These are phyloP conservation scores for Coniochaeta ligniaria DNA, from an alignment of 2,329 filamentous ascomycete species.

Conservation along the genomic window DNA sequence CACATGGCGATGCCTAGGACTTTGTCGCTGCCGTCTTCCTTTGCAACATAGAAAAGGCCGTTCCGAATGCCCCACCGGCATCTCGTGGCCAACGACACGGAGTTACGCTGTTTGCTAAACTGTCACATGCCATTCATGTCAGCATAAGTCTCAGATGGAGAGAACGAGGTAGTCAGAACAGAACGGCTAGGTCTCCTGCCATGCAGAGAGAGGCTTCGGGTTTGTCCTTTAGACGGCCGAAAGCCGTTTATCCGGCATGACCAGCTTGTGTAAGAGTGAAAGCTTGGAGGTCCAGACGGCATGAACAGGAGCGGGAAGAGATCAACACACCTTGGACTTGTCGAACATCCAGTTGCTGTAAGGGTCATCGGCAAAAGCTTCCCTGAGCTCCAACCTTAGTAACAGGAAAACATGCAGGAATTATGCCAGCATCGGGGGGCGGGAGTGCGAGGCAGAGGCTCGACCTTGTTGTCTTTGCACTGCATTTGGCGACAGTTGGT, in stretches of 20 bases:
- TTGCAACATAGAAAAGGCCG: conserved; percentile 63
- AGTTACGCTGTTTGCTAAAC: conserved; percentile 55
- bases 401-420: not conserved
- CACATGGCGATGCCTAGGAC: conserved; percentile 69
- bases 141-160: conserved; percentile 1
- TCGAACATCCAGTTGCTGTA: conserved; percentile 63
- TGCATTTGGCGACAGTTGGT: not conserved
- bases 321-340: conserved; percentile 38
- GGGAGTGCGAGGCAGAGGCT: not conserved
- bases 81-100: conserved; percentile 54
- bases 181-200: not conserved
- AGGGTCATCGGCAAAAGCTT: conserved; percentile 59
- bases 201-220: not conserved
- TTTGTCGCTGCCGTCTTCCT: conserved; percentile 44
- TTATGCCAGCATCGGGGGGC: not conserved
- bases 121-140: conserved; percentile 17
- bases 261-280: not conserved
- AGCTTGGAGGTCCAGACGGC: not conserved
- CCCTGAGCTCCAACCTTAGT: conserved; percentile 13
- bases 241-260: not conserved
- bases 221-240: not conserved
- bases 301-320: not conserved
- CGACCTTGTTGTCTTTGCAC: not conserved
- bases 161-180: conserved; percentile 1
- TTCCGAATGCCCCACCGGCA: conserved; percentile 65